Evolutionary conservation across 768 basidiomycete species (phyloP).

Genomic region (Tricholoma furcatifolium): DNA sequence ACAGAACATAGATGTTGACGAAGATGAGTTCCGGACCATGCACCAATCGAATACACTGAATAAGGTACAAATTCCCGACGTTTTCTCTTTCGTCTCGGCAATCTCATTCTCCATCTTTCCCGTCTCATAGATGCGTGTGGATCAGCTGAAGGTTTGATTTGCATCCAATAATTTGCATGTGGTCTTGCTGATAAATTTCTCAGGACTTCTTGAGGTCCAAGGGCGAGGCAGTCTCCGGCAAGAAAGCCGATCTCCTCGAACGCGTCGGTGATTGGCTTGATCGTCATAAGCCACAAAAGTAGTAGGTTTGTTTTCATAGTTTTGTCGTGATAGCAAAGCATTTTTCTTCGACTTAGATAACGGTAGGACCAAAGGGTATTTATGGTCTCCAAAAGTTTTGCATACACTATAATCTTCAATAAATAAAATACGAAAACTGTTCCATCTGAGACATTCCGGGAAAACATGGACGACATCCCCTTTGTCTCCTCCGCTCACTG

Average conservation of each 20-base stretch:
- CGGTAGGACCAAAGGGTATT: too few species aligned
- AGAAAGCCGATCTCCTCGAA: conserved; percentile 70
- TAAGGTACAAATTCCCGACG: conserved; percentile 51
- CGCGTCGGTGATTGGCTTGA: conserved; percentile 66
- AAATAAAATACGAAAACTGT: too few species aligned
- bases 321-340: neutral
- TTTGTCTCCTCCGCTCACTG: too few species aligned
- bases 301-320: conserved; percentile 6
- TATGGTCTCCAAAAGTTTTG: too few species aligned
- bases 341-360: too few species aligned
- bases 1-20: conserved; percentile 63
- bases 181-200: conserved; percentile 3
- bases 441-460: too few species aligned
- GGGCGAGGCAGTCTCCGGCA: conserved; percentile 58
- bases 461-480: too few species aligned
- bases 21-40: conserved; percentile 71
- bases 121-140: conserved; percentile 60
- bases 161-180: neutral
- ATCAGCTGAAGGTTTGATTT: conserved; percentile 70
- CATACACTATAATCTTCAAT: too few species aligned
- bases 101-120: conserved; percentile 13
- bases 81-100: neutral
- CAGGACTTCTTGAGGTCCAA: conserved; percentile 78
- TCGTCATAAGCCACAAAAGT: conserved; percentile 18
- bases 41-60: conserved; percentile 56